Conservation (phyloP, 371 early-diverging fungal genomes). For the Quaeritorhiza haematococci region DNA sequence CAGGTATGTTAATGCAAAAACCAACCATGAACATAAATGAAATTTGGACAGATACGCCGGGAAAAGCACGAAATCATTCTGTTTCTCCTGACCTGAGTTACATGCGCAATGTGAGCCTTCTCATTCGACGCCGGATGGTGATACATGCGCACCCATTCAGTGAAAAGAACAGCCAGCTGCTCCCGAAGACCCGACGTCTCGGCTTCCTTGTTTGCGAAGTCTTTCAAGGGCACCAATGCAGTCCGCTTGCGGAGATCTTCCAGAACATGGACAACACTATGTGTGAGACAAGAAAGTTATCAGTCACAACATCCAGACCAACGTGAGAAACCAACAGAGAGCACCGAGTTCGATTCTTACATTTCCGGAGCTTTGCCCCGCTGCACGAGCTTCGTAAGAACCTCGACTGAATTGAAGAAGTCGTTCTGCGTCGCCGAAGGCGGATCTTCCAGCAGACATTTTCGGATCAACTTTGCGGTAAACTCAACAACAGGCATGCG, state of each 20-base stretch:
- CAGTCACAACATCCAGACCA: conserved; percentile 1
- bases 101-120: conserved; percentile 57
- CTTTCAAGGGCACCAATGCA: conserved; percentile 25
- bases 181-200: conserved; percentile 51
- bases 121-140: conserved; percentile 78
- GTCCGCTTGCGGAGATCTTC: conserved; percentile 15
- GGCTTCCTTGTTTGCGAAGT: conserved; percentile 30
- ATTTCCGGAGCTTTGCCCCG: conserved; percentile 64
- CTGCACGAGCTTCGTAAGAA: conserved; percentile 51
- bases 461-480: conserved; percentile 67
- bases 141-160: conserved; percentile 87
- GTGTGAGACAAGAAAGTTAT: not conserved
- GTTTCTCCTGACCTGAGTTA: conserved; percentile 36
- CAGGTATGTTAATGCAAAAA: conserved; percentile 12
- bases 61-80: too few relatives aligned
- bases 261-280: conserved; percentile 14
- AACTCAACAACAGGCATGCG: conserved; percentile 73
- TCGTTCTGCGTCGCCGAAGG: conserved; percentile 62
- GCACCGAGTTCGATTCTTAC: conserved; percentile 23
- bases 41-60: too few relatives aligned
- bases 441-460: conserved; percentile 63
- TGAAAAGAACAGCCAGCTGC: conserved; percentile 65
- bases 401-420: conserved; percentile 68
- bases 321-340: not conserved
- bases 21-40: too few relatives aligned